phyloP scores from a whole-genome alignment of 495 filamentous ascomycete species.

The Cryomyces antarcticus region DNA sequence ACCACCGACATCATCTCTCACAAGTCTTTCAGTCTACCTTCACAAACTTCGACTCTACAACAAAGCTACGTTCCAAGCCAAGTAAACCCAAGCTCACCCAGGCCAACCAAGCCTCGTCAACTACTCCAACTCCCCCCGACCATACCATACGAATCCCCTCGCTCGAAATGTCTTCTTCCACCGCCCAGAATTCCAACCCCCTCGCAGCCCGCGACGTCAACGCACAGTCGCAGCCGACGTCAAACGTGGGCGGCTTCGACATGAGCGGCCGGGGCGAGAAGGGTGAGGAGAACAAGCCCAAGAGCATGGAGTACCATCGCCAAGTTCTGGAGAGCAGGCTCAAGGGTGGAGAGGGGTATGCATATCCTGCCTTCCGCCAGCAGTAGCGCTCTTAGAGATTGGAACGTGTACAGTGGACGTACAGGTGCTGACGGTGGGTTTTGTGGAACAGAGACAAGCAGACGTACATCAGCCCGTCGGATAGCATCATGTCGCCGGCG shows the following conservation, averaged over 20 bases:
- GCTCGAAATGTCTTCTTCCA: not conserved
- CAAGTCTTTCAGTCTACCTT: too few relatives aligned
- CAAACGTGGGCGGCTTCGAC: not conserved
- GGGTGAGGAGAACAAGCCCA: constrained; percentile 22
- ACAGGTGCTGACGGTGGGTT: not conserved
- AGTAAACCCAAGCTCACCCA: too few relatives aligned
- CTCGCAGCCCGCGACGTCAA: constrained; percentile 41
- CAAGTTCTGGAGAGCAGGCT: constrained; percentile 55
- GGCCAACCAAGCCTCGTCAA: not conserved
- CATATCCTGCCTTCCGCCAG: too few relatives aligned
- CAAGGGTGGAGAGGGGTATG: constrained; percentile 12
- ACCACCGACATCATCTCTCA: too few relatives aligned
- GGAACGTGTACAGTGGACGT: not conserved
- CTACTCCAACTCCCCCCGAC: not conserved
- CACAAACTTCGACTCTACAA: too few relatives aligned
- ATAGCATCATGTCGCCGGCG: constrained; percentile 81
- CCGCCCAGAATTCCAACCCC: constrained; percentile 18
- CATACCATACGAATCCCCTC: not conserved
- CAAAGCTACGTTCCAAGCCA: too few relatives aligned
- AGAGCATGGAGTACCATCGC: constrained; percentile 63
- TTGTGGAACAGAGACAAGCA: constrained; percentile 26
- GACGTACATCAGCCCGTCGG: constrained; percentile 75
- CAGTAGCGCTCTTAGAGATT: constrained; percentile 7
- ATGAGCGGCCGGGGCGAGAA: constrained; percentile 1
- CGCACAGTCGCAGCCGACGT: constrained; percentile 15